Evolutionary conservation across 108 stramenopile species (phyloP), one percentile per base, ranked within the genome.

Genomic region (Cyclotella sp.): DNA sequence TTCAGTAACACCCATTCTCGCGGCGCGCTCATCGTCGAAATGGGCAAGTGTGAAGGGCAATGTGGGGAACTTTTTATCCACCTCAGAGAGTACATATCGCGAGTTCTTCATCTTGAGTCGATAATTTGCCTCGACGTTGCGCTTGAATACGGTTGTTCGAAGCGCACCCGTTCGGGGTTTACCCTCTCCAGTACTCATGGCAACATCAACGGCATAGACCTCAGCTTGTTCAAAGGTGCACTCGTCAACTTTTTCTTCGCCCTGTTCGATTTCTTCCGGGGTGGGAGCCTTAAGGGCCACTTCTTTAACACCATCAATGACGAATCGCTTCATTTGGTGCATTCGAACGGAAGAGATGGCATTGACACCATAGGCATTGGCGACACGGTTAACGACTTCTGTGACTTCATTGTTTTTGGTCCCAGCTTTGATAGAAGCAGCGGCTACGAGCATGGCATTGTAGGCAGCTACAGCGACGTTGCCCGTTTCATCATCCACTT

Each of bases 251-350:
- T 88, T 87, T 63, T 96, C 92, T 63, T 92, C 95, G 11, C 83
- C 84, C 39, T 77, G 87, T 79, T 94, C 92, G 15, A 89, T 68
- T 43, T 91, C 94, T 30, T 94, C 88, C 10, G 93, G 88, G 39
- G 77, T 83, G 11, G 93, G 95, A 63, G 85, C 89, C 64, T 87
- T 86, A 42, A 97, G 73, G 11, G 96, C 90, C 65, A 98, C 91
- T 72, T 96, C 95, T 84, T 99, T 98, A 72, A 95, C 92, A 18
- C 97, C 98, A 76, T 99, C 97, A 64, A 99, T 89, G 26, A 99
- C 95, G 61, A 91, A 98, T 70, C 95, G 91, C 77, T 99, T 99
- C 96, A 99, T 98, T 89, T 99, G 98, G 78, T 98, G 98, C 98
- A 97, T 98, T 41, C 97, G 86, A 22, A 98, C 97, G 19, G 97